These are phyloP conservation scores for Triticum aestivum DNA, from an alignment of 176 grass and related monocot species.

Conservation along the genomic window DNA sequence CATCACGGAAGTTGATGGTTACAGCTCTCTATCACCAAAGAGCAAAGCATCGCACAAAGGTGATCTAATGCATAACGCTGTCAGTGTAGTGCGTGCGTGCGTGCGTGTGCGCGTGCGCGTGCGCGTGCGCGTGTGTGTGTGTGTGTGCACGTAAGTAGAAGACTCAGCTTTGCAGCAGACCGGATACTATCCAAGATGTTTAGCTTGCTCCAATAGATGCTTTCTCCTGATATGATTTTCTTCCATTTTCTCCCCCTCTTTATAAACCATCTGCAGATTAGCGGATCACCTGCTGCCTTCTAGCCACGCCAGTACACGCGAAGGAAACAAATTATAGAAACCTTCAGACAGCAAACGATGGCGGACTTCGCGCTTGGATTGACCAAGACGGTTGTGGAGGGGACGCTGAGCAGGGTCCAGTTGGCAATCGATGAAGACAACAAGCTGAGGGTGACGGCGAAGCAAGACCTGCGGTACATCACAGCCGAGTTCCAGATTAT, in stretches of 20 bases:
- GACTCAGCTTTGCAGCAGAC: not conserved
- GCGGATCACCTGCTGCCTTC: not conserved
- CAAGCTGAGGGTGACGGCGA: not conserved
- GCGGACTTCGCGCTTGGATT: not conserved
- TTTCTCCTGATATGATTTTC: not conserved
- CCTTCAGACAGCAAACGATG: not conserved
- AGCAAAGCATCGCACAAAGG: not conserved
- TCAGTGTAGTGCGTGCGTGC: no score
- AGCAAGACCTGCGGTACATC: conserved; percentile 7
- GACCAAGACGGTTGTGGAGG: not conserved
- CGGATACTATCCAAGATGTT: not conserved
- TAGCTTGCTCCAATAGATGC: not conserved
- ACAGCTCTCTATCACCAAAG: not conserved
- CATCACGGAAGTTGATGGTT: not conserved
- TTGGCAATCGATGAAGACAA: not conserved
- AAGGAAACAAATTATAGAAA: not conserved
- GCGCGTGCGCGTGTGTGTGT: no score
- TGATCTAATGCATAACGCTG: no score
- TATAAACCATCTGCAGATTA: not conserved
- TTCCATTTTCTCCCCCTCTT: not conserved
- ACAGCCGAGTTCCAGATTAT: not conserved
- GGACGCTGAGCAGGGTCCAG: not conserved
- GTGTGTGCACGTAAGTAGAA: no score
- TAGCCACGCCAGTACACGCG: not conserved
- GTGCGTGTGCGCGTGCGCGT: no score